Evolutionary conservation across 164 flowering plant species (phyloP).

Genomic region (Nymphaea thermarum): DNA sequence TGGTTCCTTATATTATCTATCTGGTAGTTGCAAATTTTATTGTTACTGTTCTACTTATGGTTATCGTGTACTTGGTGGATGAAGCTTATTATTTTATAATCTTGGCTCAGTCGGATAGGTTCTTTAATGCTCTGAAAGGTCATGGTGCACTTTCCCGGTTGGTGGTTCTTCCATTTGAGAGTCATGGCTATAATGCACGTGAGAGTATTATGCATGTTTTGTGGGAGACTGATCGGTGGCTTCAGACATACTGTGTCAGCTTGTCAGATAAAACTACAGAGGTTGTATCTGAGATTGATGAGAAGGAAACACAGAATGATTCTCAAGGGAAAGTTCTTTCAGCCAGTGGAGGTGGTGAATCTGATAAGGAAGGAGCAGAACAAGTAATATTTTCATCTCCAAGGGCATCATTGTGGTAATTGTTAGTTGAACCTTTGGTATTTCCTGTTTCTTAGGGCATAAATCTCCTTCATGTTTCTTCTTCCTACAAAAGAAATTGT

Average conservation of each 20-base stretch:
- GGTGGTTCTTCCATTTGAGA: slow-evolving; percentile 89
- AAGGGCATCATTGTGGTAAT: slow-evolving; percentile 70
- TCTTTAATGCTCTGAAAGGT: slow-evolving; percentile 90
- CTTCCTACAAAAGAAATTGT: too few relatives aligned
- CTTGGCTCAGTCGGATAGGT: slow-evolving; percentile 70
- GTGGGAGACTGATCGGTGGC: slow-evolving; percentile 97
- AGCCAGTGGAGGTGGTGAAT: slow-evolving; percentile 52
- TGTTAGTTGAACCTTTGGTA: slow-evolving; percentile 2
- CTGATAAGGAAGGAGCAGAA: slow-evolving; percentile 24
- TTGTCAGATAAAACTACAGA: slow-evolving; percentile 26
- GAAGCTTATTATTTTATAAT: background rate
- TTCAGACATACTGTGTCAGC: slow-evolving; percentile 61
- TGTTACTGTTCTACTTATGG: background rate
- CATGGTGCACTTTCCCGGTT: slow-evolving; percentile 93
- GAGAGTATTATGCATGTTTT: slow-evolving; percentile 98
- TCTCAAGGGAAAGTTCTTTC: slow-evolving; percentile 33
- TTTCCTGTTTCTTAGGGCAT: background rate
- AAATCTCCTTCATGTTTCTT: too few relatives aligned
- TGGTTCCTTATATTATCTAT: too few relatives aligned
- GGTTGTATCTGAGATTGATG: slow-evolving; percentile 22
- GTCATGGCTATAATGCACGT: slow-evolving; percentile 87
- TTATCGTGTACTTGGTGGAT: background rate
- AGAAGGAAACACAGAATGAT: slow-evolving; percentile 16
- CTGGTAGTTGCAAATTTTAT: too few relatives aligned
- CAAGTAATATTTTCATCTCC: slow-evolving; percentile 12